Conservation (phyloP, 257 asterid genomes). For the Voacanga thouarsii region DNA sequence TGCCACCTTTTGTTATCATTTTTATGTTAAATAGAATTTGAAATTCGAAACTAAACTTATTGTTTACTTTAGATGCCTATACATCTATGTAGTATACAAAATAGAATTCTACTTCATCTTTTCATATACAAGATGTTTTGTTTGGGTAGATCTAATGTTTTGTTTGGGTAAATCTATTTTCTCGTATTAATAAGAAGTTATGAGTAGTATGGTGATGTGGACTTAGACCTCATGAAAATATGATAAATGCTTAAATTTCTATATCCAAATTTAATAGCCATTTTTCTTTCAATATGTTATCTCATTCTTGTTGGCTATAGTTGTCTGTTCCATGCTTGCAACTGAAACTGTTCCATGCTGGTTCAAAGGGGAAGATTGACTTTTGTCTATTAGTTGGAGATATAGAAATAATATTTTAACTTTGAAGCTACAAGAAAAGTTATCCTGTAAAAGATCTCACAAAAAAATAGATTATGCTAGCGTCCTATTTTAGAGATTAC, state of each 20-base stretch:
- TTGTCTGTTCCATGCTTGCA: not conserved
- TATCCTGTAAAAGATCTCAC: not conserved
- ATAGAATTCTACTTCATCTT: not conserved
- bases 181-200: not conserved
- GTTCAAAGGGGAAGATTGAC: too few species aligned
- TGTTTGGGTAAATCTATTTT: not conserved
- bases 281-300: not conserved
- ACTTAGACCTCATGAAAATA: not conserved
- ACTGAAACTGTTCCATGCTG: too few species aligned
- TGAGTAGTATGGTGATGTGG: not conserved
- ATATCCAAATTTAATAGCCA: not conserved
- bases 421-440: not conserved
- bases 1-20: not conserved
- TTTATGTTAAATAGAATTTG: not conserved
- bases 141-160: too few species aligned
- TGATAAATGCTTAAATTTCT: not conserved
- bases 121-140: not conserved
- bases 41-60: not conserved
- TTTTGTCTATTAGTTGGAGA: slow-evolving; percentile 45
- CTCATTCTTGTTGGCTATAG: not conserved
- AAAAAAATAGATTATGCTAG: not conserved
- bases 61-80: not conserved
- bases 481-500: not conserved
- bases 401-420: not conserved
- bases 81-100: not conserved